Conservation (phyloP, 148 eudicot genomes). For the Heliosperma pusillum region DNA sequence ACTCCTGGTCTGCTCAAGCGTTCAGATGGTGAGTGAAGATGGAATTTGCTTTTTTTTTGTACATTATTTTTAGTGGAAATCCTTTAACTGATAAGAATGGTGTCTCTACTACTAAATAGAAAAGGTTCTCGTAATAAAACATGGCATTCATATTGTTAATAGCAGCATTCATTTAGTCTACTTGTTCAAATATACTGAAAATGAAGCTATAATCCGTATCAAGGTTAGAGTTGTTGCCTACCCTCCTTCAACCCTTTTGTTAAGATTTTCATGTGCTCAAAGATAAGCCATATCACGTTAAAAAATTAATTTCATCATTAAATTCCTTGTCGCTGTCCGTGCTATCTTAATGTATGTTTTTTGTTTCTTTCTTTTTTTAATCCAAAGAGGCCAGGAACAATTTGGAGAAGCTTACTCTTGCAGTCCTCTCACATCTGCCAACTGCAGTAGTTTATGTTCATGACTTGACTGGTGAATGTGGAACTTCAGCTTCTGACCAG, state of each 20-base stretch:
- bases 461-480: slow-evolving; percentile 97
- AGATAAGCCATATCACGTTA: background rate
- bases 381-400: slow-evolving; percentile 88
- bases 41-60: background rate
- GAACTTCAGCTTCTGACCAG: slow-evolving; percentile 89
- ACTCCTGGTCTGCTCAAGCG: slow-evolving; percentile 89
- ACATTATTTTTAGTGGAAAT: background rate
- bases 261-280: background rate
- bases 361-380: slow-evolving; percentile 20
- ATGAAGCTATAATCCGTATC: background rate
- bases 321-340: background rate
- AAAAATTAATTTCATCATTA: background rate
- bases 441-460: slow-evolving; percentile 96
- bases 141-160: background rate
- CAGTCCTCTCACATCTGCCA: slow-evolving; percentile 93
- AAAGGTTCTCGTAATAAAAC: background rate
- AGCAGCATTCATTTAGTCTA: background rate
- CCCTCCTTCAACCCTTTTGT: background rate
- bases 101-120: background rate
- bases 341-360: background rate
- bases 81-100: background rate
- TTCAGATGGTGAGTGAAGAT: slow-evolving; percentile 57
- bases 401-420: slow-evolving; percentile 92
- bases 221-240: background rate
- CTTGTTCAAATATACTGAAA: background rate